These are phyloP conservation scores for Crithidia expoeki DNA, from an alignment of 208 protist genomes.

Conservation along the genomic window DNA sequence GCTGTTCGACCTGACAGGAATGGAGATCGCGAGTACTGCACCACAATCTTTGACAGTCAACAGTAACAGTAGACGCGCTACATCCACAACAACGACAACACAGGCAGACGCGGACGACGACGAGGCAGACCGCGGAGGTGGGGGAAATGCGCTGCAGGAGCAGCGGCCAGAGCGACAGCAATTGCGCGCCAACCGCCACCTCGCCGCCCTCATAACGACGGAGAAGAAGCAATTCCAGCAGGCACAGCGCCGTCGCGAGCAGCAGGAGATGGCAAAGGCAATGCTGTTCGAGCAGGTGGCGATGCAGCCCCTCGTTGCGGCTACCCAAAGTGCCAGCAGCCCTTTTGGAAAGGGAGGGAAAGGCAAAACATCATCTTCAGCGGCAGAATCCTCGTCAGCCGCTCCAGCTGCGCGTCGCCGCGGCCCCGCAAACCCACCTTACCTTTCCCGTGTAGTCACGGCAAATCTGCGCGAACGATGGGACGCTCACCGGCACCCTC, in stretches of 20 bases:
- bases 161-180: conserved; percentile 6
- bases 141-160: not conserved
- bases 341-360: not conserved
- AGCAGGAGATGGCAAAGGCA: conserved; percentile 31
- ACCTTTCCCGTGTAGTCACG: conserved; percentile 35
- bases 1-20: conserved; percentile 53
- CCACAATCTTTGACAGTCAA: not conserved
- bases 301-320: conserved; percentile 14
- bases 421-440: conserved; percentile 19
- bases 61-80: not conserved
- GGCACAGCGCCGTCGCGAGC: conserved; percentile 16
- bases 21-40: conserved; percentile 30
- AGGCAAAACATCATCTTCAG: not conserved
- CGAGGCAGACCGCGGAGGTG: not conserved
- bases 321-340: not conserved
- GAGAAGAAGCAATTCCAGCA: conserved; percentile 24
- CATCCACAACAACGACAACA: not conserved
- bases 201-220: conserved; percentile 17
- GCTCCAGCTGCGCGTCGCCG: not conserved
- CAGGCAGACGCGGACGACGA: not conserved
- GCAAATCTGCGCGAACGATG: conserved; percentile 44
- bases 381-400: not conserved
- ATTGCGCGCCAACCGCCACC: conserved; percentile 1
- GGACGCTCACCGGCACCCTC: conserved; percentile 46
- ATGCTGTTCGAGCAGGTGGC: conserved; percentile 34